A percentile compares a stretch with the other conserved stretches of the same genome.
These are phyloP conservation scores for Aaosphaeria arxii DNA, from an alignment of 2,329 filamentous ascomycete species.

Conservation along the genomic window DNA sequence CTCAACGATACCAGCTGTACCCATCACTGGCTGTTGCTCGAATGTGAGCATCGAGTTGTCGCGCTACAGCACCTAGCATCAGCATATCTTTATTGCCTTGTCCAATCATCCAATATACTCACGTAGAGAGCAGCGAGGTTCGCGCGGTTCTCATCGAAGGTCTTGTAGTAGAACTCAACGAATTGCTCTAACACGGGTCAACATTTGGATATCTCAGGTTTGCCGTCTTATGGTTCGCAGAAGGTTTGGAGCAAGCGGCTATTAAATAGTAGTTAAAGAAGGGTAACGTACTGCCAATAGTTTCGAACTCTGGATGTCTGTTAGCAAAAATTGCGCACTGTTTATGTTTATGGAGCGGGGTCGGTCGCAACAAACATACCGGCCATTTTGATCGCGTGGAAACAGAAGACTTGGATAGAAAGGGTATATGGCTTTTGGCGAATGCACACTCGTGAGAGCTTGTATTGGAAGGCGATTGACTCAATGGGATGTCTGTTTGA, in stretches of 20 bases:
- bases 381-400: not conserved
- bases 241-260: not conserved
- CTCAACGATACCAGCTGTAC: constrained; percentile 65
- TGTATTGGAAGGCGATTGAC: not conserved
- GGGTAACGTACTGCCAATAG: constrained; percentile 7
- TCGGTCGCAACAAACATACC: constrained; percentile 1
- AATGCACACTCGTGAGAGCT: not conserved
- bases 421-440: not conserved
- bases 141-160: constrained; percentile 72
- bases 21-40: constrained; percentile 67
- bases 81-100: not conserved
- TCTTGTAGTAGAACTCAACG: constrained; percentile 84
- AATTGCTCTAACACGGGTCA: constrained; percentile 67
- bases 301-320: constrained; percentile 5
- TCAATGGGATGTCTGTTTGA: too few relatives aligned
- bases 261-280: not conserved
- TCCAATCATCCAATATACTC: constrained; percentile 37
- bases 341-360: not conserved
- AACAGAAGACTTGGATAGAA: not conserved
- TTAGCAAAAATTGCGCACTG: constrained; percentile 1
- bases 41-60: constrained; percentile 91
- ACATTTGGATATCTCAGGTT: not conserved
- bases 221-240: too few relatives aligned
- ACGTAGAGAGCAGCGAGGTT: constrained; percentile 75
- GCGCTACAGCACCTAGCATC: constrained; percentile 52